Evolutionary conservation across 306 rosid genomes (phyloP).

Genomic region (Boehmeria nivea): DNA sequence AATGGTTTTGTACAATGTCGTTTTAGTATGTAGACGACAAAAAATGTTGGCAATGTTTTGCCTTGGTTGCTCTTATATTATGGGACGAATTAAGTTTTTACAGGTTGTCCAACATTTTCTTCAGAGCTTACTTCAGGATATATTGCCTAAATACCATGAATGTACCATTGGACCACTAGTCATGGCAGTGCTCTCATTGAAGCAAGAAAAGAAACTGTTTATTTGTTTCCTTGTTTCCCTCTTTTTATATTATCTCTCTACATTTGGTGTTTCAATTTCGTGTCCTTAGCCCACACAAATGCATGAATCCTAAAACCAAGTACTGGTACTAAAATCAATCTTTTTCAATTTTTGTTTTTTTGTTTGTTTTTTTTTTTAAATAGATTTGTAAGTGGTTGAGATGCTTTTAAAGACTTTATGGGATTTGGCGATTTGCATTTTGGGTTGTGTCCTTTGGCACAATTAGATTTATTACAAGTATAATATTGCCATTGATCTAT

Average conservation of each 20-base stretch:
- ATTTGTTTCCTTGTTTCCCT: conserved; percentile 7
- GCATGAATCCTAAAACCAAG: background rate
- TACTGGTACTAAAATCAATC: conserved; percentile 2
- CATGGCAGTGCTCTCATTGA: conserved; percentile 12
- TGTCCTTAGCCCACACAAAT: background rate
- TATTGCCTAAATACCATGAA: conserved; percentile 24
- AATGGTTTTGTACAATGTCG: no score
- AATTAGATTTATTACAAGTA: no score
- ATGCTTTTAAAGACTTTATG: no score
- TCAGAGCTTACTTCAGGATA: conserved; percentile 13
- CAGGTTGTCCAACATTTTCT: conserved; percentile 19
- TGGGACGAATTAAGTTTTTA: conserved; percentile 4
- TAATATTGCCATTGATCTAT: no score
- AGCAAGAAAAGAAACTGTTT: conserved; percentile 1
- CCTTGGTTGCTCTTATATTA: background rate
- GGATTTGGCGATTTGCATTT: no score
- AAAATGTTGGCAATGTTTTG: background rate
- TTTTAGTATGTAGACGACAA: no score
- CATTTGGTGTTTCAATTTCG: background rate
- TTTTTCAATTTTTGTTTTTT: no score
- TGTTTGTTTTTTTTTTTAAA: no score
- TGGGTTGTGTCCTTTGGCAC: no score
- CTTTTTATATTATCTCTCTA: background rate
- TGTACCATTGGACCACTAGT: conserved; percentile 29
- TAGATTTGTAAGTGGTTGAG: no score